A percentile compares a stretch with the other conserved stretches of the same genome.
Conservation (phyloP, 768 basidiomycete genomes). For the Daedalea quercina region DNA sequence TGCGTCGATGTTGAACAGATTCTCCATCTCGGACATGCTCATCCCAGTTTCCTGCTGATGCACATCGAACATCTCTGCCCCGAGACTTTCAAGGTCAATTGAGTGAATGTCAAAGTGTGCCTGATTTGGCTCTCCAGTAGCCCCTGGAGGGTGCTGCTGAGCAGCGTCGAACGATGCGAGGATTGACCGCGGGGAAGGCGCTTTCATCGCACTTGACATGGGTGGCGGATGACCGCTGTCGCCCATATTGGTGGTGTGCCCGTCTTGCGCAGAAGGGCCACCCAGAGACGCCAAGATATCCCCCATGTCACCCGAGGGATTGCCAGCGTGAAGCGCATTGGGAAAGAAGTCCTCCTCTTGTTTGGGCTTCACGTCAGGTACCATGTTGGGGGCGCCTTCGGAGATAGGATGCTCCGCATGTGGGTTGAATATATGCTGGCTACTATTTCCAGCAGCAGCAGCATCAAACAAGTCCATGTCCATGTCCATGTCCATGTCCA, state of each 20-base stretch:
- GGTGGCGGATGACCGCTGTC: neutral
- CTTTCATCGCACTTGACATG: conserved; percentile 2
- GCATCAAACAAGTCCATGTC: conserved; percentile 28
- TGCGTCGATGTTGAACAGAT: conserved; percentile 38
- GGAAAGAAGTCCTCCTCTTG: conserved; percentile 12
- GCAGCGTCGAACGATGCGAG: conserved; percentile 37
- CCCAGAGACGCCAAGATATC: conserved; percentile 12
- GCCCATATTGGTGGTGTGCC: too few relatives aligned
- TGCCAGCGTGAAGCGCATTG: conserved; percentile 6
- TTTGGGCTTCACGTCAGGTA: conserved; percentile 8
- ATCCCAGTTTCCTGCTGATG: conserved; percentile 33
- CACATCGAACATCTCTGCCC: conserved; percentile 37
- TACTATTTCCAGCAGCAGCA: neutral
- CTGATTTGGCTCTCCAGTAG: conserved; percentile 13
- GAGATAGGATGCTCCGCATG: neutral
- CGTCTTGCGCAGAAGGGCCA: neutral
- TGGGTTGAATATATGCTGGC: neutral
- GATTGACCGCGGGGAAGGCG: conserved; percentile 11
- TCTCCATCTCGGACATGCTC: conserved; percentile 48
- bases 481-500: conserved; percentile 57
- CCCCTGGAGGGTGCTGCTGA: conserved; percentile 11
- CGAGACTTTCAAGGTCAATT: conserved; percentile 33
- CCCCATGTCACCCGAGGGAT: neutral
- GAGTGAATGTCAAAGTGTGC: conserved; percentile 40
- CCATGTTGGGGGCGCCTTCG: neutral